Conservation (phyloP, 2,329 filamentous ascomycete species). For the Nemania diffusa region DNA sequence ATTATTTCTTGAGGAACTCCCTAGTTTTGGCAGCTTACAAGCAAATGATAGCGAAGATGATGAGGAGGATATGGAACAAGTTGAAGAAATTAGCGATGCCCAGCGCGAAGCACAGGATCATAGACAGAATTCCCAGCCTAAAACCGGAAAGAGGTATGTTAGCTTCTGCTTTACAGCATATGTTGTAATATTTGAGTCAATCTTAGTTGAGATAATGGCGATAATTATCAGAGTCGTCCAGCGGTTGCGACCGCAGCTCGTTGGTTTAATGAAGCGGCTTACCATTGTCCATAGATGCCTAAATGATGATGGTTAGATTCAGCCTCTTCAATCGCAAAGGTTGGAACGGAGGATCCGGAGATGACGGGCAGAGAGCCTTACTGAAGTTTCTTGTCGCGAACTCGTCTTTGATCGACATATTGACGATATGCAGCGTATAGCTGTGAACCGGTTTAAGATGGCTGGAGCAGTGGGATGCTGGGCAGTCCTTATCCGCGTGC, state of each 20-base stretch:
- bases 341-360: conserved; percentile 16
- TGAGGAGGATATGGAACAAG: conserved; percentile 56
- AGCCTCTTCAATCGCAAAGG: conserved; percentile 31
- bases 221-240: neutral
- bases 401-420: conserved; percentile 77
- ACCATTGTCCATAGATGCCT: conserved; percentile 84
- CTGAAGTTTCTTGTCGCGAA: conserved; percentile 80
- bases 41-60: conserved; percentile 64
- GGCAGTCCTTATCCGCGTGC: neutral
- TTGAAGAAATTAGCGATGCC: conserved; percentile 76
- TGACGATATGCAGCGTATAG: conserved; percentile 50
- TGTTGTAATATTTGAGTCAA: neutral
- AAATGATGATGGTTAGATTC: conserved; percentile 48
- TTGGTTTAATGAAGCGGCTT: conserved; percentile 50
- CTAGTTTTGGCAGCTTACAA: conserved; percentile 57
- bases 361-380: conserved; percentile 55
- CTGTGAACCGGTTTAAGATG: neutral
- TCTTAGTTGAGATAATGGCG: neutral
- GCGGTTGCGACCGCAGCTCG: conserved; percentile 13
- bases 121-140: conserved; percentile 76
- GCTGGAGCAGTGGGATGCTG: conserved; percentile 1
- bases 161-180: conserved; percentile 31
- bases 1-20: neutral
- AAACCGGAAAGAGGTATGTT: conserved; percentile 30
- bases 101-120: conserved; percentile 76